phyloP scores from a whole-genome alignment of 78 protist genomes.

The Dictyostelium capitatum region DNA sequence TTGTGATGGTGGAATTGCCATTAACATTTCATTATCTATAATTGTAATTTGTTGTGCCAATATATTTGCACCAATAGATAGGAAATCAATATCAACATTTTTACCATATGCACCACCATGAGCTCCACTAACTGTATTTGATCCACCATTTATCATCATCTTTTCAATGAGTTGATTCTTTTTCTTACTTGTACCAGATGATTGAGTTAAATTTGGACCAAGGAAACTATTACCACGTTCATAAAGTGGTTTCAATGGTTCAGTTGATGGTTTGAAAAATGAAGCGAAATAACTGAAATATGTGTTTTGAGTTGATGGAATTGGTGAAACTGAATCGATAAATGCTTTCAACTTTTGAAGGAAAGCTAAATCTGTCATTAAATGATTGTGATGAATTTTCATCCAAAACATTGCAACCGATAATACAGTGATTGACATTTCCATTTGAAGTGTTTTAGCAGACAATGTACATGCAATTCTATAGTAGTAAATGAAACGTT shows the following conservation, averaged over 20 bases:
- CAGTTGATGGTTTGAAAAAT: neutral
- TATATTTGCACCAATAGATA: slow-evolving; percentile 22
- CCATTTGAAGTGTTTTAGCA: slow-evolving; percentile 4
- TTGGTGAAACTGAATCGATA: neutral
- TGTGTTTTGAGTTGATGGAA: slow-evolving; percentile 15
- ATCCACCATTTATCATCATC: neutral
- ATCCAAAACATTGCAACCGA: slow-evolving; percentile 79
- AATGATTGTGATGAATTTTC: slow-evolving; percentile 46
- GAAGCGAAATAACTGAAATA: slow-evolving; percentile 50
- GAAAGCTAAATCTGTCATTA: slow-evolving; percentile 40
- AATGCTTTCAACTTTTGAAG: slow-evolving; percentile 31
- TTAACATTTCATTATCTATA: slow-evolving; percentile 61
- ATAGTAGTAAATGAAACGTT: slow-evolving; percentile 37
- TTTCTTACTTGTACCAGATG: neutral
- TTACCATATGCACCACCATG: neutral
- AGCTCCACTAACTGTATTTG: neutral
- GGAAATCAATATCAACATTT: slow-evolving; percentile 34
- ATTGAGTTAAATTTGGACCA: neutral
- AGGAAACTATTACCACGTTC: slow-evolving; percentile 57
- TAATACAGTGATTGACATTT: slow-evolving; percentile 22
- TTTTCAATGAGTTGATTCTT: slow-evolving; percentile 7
- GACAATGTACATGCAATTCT: slow-evolving; percentile 1
- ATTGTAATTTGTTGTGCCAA: slow-evolving; percentile 59
- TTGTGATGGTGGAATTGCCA: slow-evolving; percentile 61
- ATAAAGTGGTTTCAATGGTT: slow-evolving; percentile 52